phyloP scores from a whole-genome alignment of 2,329 filamentous ascomycete genomes.

The Penicillium sp. region DNA sequence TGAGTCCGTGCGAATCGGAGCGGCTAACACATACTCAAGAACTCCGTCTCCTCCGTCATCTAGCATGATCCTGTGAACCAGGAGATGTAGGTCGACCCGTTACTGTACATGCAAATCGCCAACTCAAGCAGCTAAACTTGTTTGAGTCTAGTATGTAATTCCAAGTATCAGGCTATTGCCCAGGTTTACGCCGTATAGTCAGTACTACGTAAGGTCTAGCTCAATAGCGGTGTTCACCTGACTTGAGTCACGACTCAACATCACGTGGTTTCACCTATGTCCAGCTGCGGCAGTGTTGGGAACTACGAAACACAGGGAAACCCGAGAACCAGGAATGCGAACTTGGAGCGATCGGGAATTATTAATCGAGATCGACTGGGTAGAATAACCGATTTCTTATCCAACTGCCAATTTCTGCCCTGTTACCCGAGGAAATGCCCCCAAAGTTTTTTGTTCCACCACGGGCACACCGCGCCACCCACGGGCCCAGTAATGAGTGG shows the following conservation, averaged over 20 bases:
- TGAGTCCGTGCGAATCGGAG: slow-evolving; percentile 12
- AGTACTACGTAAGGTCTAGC: neutral
- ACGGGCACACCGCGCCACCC: neutral
- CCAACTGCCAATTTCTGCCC: neutral
- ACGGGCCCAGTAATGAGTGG: neutral
- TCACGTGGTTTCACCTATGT: neutral
- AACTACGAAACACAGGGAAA: neutral
- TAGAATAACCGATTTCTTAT: neutral
- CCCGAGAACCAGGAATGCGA: neutral
- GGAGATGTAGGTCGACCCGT: neutral
- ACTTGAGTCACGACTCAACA: neutral
- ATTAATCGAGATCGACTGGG: neutral
- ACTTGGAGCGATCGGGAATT: neutral
- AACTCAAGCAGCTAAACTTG: neutral
- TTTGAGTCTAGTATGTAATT: neutral
- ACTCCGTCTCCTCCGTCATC: neutral
- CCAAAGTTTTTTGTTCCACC: neutral
- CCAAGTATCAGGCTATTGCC: neutral
- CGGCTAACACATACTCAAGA: slow-evolving; percentile 1
- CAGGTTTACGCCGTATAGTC: neutral
- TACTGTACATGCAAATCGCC: neutral
- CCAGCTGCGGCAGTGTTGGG: neutral
- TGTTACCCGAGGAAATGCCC: slow-evolving; percentile 1
- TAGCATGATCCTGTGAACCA: neutral
- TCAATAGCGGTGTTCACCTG: neutral